Evolutionary conservation across 345 rosid genomes (phyloP), one percentile per base, ranked within the genome.

Genomic region (Gossypium rotundifolium): DNA sequence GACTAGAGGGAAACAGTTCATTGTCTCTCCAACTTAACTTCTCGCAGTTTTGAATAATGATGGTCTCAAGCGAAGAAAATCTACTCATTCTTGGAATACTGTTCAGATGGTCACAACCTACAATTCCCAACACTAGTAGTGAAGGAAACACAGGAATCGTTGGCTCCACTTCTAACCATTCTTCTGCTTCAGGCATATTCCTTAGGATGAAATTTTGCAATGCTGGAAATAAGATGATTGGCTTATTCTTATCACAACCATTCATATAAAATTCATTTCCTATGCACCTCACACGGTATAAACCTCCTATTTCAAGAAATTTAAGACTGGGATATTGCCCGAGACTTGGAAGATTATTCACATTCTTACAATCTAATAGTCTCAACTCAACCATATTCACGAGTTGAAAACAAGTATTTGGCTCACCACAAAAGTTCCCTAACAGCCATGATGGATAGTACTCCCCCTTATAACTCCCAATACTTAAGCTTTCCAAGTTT

Each of bases 391-490:
- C 68, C 68, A 64, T 4, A 64, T 64, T 64, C 23, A 38, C 1
- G 14, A 13, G 68, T 38, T 63, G 23, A 9, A 38, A 38, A 33
- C 18, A 33, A 17, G 25, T 2, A 6, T 10, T 62, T 7, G 45
- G 18, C 12, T 9, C 12, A 17, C 22, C 11, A 4, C 42, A 20
- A n/a, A n/a, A 25, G 7, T 18, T 40, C 25, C 27, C 11, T 40
- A 10, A 29, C 49, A 72, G 18, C 46, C 48, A 45, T 49, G 52
- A 48, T 10, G 74, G 76, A 51, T 70, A 48, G 25, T 29, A 20
- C 70, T 53, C 66, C 3, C 81, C 85, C 18, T 8, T 27, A 18
- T 66, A 76, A 12, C 22, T 3, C 10, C 22, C 3, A 25, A 79
- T 65, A 25, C 27, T 52, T 65, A 76, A 42, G 18, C 57, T 65